A percentile compares a stretch with the other conserved stretches of the same genome.
phyloP scores from a whole-genome alignment of 495 filamentous ascomycete genomes.

The Neurospora sp. region DNA sequence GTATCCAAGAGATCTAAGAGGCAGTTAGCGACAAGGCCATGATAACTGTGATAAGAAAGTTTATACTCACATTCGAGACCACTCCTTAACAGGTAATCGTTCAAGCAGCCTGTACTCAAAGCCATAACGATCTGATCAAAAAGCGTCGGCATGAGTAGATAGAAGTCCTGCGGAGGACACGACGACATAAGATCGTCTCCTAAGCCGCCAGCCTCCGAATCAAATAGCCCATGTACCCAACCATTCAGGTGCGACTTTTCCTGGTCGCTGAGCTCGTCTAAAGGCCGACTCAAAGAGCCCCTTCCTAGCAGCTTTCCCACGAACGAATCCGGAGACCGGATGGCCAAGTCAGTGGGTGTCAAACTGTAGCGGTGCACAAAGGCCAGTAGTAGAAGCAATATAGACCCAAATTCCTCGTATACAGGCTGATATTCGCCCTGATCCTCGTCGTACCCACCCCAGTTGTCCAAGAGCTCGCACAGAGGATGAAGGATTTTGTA shows the following conservation, averaged over 20 bases:
- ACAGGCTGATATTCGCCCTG: conserved; percentile 92
- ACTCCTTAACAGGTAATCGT: conserved; percentile 71
- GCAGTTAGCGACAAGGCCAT: neutral
- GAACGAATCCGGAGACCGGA: conserved; percentile 53
- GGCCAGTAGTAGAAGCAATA: conserved; percentile 71
- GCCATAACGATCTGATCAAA: conserved; percentile 79
- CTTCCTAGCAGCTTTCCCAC: conserved; percentile 63
- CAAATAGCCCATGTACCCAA: conserved; percentile 85
- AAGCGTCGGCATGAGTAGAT: conserved; percentile 77
- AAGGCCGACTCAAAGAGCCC: conserved; percentile 48
- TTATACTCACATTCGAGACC: conserved; percentile 70
- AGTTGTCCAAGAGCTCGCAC: conserved; percentile 75
- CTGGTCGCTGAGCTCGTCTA: conserved; percentile 58
- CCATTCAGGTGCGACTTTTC: conserved; percentile 67
- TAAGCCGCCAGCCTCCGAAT: conserved; percentile 61
- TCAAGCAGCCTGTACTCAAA: conserved; percentile 56
- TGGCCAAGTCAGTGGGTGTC: conserved; percentile 56
- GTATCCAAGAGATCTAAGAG: conserved; percentile 69
- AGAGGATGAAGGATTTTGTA: conserved; percentile 70
- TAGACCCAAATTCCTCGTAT: conserved; percentile 91
- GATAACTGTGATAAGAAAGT: neutral
- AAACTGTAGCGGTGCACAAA: conserved; percentile 80
- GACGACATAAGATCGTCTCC: conserved; percentile 82
- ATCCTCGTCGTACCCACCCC: conserved; percentile 81
- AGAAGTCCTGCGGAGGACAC: conserved; percentile 90